Percentiles rank a stretch among this genome's conserved stretches.
Conservation (phyloP, 768 basidiomycete genomes). For the Hirschioporus abietinus region DNA sequence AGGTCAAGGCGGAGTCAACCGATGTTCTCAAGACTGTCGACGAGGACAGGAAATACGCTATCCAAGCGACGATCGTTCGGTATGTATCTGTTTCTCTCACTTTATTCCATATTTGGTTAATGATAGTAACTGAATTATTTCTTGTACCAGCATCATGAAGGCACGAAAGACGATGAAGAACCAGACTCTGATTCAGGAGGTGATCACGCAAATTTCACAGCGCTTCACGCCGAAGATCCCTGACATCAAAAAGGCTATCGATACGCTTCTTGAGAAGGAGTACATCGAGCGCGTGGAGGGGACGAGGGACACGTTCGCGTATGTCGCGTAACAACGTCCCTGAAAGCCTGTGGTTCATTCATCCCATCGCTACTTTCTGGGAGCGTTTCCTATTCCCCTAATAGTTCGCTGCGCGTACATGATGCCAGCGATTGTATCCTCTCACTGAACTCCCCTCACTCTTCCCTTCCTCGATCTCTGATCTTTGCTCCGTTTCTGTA, state of each 20-base stretch:
- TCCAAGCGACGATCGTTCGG: constrained; percentile 92
- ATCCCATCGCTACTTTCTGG: background rate
- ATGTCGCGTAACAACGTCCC: constrained; percentile 48
- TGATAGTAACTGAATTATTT: constrained; percentile 14
- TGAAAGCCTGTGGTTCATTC: background rate
- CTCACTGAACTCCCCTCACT: background rate
- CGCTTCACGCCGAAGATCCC: constrained; percentile 91
- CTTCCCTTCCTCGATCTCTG: background rate
- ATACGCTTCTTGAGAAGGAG: constrained; percentile 91
- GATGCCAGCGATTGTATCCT: background rate
- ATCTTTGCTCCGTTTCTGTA: background rate
- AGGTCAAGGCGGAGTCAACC: constrained; percentile 83
- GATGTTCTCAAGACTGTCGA: constrained; percentile 94
- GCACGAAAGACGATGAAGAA: constrained; percentile 95
- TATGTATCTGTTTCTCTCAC: constrained; percentile 17
- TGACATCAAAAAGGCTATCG: constrained; percentile 97
- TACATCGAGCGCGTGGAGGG: constrained; percentile 94
- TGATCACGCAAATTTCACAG: constrained; percentile 82
- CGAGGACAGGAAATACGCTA: constrained; percentile 94
- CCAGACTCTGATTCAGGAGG: constrained; percentile 83
- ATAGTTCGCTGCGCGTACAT: background rate
- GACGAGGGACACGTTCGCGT: constrained; percentile 83
- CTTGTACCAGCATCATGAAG: constrained; percentile 75
- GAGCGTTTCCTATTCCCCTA: background rate
- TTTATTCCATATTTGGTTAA: background rate